Evolutionary conservation across 2,329 filamentous ascomycete species (phyloP).

Genomic region (Raffaelea ambrosiae): DNA sequence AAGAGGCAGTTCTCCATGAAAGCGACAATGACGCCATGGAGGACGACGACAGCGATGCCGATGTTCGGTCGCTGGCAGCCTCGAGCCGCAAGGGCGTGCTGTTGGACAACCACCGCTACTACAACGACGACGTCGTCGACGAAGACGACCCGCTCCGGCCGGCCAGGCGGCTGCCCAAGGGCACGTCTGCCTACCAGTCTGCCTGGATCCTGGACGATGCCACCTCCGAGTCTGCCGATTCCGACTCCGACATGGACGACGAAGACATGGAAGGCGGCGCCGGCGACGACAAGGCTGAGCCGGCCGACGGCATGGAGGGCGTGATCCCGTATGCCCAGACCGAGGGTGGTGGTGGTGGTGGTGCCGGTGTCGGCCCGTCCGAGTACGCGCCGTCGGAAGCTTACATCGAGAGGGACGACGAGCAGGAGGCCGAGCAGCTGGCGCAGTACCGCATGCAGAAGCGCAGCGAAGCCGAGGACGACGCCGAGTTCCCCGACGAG

Average conservation of each 20-base stretch:
- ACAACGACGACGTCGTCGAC: constrained; percentile 73
- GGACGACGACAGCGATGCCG: constrained; percentile 24
- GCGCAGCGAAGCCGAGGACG: constrained; percentile 78
- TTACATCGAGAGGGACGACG: constrained; percentile 80
- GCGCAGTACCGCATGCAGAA: constrained; percentile 73
- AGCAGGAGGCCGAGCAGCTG: constrained; percentile 67
- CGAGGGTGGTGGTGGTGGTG: constrained; percentile 38
- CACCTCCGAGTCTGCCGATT: constrained; percentile 72
- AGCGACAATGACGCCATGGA: constrained; percentile 40
- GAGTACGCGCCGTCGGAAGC: constrained; percentile 93
- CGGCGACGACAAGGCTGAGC: constrained; percentile 57
- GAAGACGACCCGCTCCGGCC: constrained; percentile 51
- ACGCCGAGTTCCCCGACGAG: constrained; percentile 93
- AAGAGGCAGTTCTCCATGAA: constrained; percentile 65
- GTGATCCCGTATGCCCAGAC: constrained; percentile 59
- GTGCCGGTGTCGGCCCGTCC: too few species aligned
- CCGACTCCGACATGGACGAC: constrained; percentile 74
- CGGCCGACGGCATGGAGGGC: constrained; percentile 64
- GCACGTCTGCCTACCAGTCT: constrained; percentile 88
- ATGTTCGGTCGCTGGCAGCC: constrained; percentile 27
- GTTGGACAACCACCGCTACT: constrained; percentile 95
- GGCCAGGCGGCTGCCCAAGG: constrained; percentile 74
- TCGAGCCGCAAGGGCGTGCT: constrained; percentile 74
- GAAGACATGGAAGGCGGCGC: constrained; percentile 46
- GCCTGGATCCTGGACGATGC: constrained; percentile 82